Evolutionary conservation across 441 rosid genomes (phyloP).

Genomic region (Populus hybrid): DNA sequence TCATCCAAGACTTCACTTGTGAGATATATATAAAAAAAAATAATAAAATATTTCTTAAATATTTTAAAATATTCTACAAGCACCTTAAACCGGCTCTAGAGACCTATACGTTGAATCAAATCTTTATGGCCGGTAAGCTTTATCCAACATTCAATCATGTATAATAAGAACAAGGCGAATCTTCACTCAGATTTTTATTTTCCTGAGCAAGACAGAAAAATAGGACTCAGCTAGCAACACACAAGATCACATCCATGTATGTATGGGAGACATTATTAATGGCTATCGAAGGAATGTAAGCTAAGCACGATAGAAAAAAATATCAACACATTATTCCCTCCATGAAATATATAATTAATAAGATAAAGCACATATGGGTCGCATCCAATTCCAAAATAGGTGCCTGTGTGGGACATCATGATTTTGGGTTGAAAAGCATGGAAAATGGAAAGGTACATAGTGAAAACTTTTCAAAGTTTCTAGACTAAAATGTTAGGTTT

Average conservation of each 20-base stretch:
- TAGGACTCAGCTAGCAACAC: not conserved
- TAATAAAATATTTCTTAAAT: too few relatives aligned
- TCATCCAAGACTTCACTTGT: too few relatives aligned
- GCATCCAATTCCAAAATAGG: too few relatives aligned
- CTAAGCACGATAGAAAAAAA: too few relatives aligned
- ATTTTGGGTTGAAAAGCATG: not conserved
- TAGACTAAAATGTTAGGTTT: not conserved
- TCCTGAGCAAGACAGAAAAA: not conserved
- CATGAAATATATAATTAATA: too few relatives aligned
- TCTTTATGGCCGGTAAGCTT: not conserved
- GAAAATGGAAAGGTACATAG: not conserved
- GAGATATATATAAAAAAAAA: too few relatives aligned
- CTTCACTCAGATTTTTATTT: not conserved
- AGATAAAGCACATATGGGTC: too few relatives aligned
- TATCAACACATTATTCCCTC: too few relatives aligned
- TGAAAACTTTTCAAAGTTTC: not conserved
- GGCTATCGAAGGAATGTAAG: not conserved
- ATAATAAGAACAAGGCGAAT: not conserved
- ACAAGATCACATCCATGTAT: not conserved
- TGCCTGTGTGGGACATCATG: too few relatives aligned
- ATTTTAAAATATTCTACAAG: too few relatives aligned
- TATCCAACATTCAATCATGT: not conserved
- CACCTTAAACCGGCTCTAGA: too few relatives aligned
- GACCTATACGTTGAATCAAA: not conserved
- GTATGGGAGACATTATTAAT: not conserved